phyloP scores from a whole-genome alignment of 495 filamentous ascomycete genomes.

The Neurospora sp. region DNA sequence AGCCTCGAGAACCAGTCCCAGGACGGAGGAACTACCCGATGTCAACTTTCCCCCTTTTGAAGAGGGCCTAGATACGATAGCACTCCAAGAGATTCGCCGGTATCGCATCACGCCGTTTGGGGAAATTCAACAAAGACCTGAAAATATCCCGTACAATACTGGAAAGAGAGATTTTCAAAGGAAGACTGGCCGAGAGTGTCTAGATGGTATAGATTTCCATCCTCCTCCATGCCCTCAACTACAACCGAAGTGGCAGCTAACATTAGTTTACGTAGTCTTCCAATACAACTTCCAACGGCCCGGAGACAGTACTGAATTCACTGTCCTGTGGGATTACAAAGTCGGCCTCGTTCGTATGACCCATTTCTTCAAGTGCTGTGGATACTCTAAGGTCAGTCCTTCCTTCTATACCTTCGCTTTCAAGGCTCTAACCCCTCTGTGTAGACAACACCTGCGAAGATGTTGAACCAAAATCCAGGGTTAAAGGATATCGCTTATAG shows the following conservation, averaged over 20 bases:
- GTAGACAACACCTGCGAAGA: constrained; percentile 77
- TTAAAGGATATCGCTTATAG: constrained; percentile 80
- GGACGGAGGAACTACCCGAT: constrained; percentile 39
- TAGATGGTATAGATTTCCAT: constrained; percentile 56
- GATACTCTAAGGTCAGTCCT: constrained; percentile 66
- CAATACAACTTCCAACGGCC: constrained; percentile 79
- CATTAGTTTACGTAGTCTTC: constrained; percentile 50
- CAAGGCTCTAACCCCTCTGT: background rate
- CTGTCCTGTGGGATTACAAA: constrained; percentile 94
- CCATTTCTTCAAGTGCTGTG: constrained; percentile 83
- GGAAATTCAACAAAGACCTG: constrained; percentile 54
- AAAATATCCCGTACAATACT: constrained; percentile 87
- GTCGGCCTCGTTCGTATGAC: constrained; percentile 92
- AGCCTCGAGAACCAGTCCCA: constrained; percentile 19
- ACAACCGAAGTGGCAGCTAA: constrained; percentile 1
- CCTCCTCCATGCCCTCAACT: background rate
- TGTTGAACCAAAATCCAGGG: constrained; percentile 67
- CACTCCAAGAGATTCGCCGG: constrained; percentile 43
- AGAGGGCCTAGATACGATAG: constrained; percentile 37
- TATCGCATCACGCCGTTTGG: constrained; percentile 61
- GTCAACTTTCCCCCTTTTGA: constrained; percentile 63
- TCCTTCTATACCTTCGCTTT: background rate
- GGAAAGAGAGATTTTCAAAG: constrained; percentile 80
- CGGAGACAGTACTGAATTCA: constrained; percentile 54
- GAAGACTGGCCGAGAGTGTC: constrained; percentile 75